These are phyloP conservation scores for Myxozyma neglecta DNA, from an alignment of 805 yeast genomes.

Conservation along the genomic window DNA sequence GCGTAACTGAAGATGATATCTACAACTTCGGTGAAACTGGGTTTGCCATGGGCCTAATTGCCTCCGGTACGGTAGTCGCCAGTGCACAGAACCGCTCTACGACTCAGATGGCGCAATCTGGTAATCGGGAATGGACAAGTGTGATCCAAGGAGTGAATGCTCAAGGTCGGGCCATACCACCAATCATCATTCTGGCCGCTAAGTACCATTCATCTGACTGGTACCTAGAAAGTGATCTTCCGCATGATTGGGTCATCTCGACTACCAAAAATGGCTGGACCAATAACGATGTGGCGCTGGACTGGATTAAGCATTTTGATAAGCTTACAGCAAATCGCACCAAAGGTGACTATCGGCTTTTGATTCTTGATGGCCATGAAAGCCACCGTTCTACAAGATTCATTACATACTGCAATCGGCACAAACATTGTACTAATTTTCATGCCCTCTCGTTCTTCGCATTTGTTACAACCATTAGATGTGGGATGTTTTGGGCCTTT, in stretches of 20 bases:
- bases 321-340: constrained; percentile 6
- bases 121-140: constrained; percentile 11
- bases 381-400: constrained; percentile 10
- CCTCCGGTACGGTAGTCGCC: neutral
- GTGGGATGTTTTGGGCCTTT: neutral
- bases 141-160: constrained; percentile 15
- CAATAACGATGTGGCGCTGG: neutral
- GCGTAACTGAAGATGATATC: neutral
- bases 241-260: neutral
- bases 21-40: neutral
- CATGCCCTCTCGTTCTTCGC: neutral
- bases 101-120: neutral
- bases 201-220: neutral
- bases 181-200: constrained; percentile 7
- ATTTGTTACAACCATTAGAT: neutral
- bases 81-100: neutral
- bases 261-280: neutral
- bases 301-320: neutral
- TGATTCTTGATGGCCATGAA: constrained; percentile 17
- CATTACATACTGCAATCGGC: neutral
- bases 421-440: neutral
- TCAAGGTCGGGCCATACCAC: constrained; percentile 17
- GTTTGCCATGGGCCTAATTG: neutral
- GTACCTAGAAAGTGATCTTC: constrained; percentile 5
- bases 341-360: constrained; percentile 7